phyloP scores from a whole-genome alignment of 306 rosid genomes.

The Prunus mume region DNA sequence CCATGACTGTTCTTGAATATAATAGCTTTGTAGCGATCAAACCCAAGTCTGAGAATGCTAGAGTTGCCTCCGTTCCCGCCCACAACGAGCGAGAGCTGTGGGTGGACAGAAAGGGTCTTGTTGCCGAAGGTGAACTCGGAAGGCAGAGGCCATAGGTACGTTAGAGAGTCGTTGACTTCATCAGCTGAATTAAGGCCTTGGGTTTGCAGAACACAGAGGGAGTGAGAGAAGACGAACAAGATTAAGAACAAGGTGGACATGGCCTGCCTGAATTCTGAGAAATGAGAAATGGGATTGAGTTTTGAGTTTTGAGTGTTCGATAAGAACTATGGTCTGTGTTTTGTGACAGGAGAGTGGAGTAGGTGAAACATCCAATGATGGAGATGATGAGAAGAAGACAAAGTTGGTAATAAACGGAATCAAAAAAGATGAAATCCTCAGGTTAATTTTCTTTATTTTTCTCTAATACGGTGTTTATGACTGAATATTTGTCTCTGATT shows the following conservation, averaged over 20 bases:
- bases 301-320: background rate
- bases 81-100: conserved; percentile 47
- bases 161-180: conserved; percentile 35
- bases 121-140: conserved; percentile 56
- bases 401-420: background rate
- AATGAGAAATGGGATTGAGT: background rate
- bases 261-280: background rate
- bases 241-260: conserved; percentile 6
- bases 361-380: background rate
- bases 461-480: too few relatives aligned
- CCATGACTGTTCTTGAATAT: conserved; percentile 53
- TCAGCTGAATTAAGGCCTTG: conserved; percentile 13
- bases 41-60: conserved; percentile 45
- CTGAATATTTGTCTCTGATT: too few relatives aligned
- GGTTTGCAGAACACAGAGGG: conserved; percentile 29
- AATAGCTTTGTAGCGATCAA: conserved; percentile 69
- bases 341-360: background rate
- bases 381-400: background rate
- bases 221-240: conserved; percentile 21
- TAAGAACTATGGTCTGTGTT: background rate
- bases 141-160: conserved; percentile 89
- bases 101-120: conserved; percentile 66
- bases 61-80: conserved; percentile 51
- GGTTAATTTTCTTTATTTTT: background rate
- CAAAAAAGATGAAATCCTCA: background rate